These are phyloP conservation scores for Amanita polypyramis DNA, from an alignment of 768 basidiomycete genomes.

Conservation along the genomic window DNA sequence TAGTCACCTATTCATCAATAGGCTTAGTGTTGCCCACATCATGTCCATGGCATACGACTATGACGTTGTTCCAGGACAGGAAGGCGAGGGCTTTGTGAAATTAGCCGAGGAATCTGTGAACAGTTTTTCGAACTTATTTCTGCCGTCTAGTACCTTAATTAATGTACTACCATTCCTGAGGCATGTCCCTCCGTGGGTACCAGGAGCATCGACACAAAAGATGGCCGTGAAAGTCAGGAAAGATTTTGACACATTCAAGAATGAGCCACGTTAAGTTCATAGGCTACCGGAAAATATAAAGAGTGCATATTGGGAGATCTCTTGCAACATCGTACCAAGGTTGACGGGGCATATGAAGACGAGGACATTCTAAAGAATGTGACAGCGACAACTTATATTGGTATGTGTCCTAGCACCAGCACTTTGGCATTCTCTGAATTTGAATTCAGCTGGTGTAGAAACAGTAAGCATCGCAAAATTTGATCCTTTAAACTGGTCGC, in stretches of 20 bases:
- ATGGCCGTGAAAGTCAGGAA: not conserved
- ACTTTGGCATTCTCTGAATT: not conserved
- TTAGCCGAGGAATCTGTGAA: not conserved
- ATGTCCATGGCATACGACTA: constrained; percentile 2
- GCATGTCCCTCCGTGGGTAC: constrained; percentile 2
- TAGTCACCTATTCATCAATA: not conserved
- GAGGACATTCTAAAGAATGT: not conserved
- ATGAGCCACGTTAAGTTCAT: not conserved
- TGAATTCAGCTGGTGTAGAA: constrained; percentile 1
- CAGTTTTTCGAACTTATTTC: not conserved
- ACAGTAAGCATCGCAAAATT: not conserved
- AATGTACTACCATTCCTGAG: constrained; percentile 2
- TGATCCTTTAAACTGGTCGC: not conserved
- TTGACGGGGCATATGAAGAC: not conserved
- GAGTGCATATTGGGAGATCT: not conserved
- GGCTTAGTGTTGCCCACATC: not conserved
- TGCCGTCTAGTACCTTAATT: not conserved
- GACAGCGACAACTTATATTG: not conserved
- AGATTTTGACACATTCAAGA: not conserved
- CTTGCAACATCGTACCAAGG: not conserved
- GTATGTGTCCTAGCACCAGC: not conserved
- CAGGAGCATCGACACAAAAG: not conserved
- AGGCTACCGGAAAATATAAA: not conserved
- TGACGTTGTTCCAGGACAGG: not conserved
- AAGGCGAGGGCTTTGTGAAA: constrained; percentile 1